Base-by-base conservation (phyloP, 1,139 yeast genomes). In the Nakaseomyces nivariensis region DNA sequence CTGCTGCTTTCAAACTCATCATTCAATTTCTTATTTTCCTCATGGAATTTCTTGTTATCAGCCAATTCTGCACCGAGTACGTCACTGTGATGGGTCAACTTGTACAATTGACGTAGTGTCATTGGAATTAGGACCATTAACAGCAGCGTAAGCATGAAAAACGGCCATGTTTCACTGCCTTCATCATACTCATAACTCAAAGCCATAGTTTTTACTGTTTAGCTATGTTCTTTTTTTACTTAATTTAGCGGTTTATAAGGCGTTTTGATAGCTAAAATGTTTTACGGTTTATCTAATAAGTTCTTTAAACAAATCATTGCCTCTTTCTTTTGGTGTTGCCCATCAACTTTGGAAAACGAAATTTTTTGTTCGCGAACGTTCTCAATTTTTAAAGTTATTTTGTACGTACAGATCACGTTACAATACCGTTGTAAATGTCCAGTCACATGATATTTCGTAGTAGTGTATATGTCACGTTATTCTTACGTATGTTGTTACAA, bases 161-260 rank as follows among this genome's bases (percentile, higher is more conserved):
- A 89, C 43, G 98, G 98, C 97, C 97, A 92, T 5, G 95, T 89
- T 62, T 88, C 95, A 45, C 92, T 82, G 60, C 82, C 80, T 67
- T 89, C 97, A 70, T 92, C 98, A 68, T 90, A 92, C 52, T 78
- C 81, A 61, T 82, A 82, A 53, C 56, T 63, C 43, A 58, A 58
- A 24, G 68, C 61, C 68, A 65, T 66, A 75, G 75, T 49, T 9
- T 17, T 25, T 17, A 17, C 22, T 17, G 22, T 17, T 3, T 17
- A 17, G 22, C 22, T 17, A 17, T 17, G 22, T 17, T 17, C 22
- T 17, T n/a, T n/a, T n/a, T n/a, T n/a, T n/a, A n/a, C n/a, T n/a
- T n/a, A n/a, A n/a, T n/a, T n/a, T n/a, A n/a, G n/a, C n/a, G n/a
- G n/a, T n/a, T 17, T 17, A 17, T 17, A 17, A 17, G 22, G 22